Percentiles rank a stretch among this genome's conserved stretches.
These are phyloP conservation scores for Murraya paniculata DNA, from an alignment of 345 rosid genomes.

Conservation along the genomic window DNA sequence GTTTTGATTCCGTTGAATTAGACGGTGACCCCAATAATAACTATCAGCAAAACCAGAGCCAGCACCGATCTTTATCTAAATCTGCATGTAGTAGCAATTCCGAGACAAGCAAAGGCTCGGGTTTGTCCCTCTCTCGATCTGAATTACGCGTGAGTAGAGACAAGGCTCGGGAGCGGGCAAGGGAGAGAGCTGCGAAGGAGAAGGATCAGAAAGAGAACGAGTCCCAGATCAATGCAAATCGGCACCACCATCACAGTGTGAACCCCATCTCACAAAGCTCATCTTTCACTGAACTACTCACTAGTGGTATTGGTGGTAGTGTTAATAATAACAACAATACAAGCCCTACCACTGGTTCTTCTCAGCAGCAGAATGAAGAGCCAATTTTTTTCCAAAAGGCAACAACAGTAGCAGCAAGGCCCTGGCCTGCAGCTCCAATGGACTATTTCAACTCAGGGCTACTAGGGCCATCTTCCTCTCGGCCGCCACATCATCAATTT, in stretches of 20 bases:
- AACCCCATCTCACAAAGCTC: slow-evolving; percentile 49
- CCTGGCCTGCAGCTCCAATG: slow-evolving; percentile 61
- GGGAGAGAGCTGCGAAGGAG: slow-evolving; percentile 82
- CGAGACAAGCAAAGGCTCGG: slow-evolving; percentile 89
- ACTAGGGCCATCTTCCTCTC: slow-evolving; percentile 43
- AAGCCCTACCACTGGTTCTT: slow-evolving; percentile 38
- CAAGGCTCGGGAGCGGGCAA: slow-evolving; percentile 76
- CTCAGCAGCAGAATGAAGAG: slow-evolving; percentile 28
- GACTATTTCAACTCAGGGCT: slow-evolving; percentile 60
- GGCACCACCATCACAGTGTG: slow-evolving; percentile 24
- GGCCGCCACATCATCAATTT: slow-evolving; percentile 32
- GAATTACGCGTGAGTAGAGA: slow-evolving; percentile 57
- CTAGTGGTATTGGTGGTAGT: slow-evolving; percentile 51
- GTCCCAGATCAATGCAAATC: slow-evolving; percentile 17
- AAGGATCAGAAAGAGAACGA: slow-evolving; percentile 61
- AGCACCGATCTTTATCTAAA: slow-evolving; percentile 63
- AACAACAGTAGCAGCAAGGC: slow-evolving; percentile 33
- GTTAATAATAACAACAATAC: slow-evolving; percentile 15
- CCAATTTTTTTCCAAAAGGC: slow-evolving; percentile 36
- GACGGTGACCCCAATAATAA: slow-evolving; percentile 33
- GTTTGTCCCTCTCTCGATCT: slow-evolving; percentile 70
- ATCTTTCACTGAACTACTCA: slow-evolving; percentile 82
- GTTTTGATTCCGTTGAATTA: slow-evolving; percentile 52
- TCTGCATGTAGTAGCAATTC: slow-evolving; percentile 96
- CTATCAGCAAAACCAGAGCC: slow-evolving; percentile 49